These are phyloP conservation scores for Mycena sanguinolenta DNA, from an alignment of 768 basidiomycete genomes.

Conservation along the genomic window DNA sequence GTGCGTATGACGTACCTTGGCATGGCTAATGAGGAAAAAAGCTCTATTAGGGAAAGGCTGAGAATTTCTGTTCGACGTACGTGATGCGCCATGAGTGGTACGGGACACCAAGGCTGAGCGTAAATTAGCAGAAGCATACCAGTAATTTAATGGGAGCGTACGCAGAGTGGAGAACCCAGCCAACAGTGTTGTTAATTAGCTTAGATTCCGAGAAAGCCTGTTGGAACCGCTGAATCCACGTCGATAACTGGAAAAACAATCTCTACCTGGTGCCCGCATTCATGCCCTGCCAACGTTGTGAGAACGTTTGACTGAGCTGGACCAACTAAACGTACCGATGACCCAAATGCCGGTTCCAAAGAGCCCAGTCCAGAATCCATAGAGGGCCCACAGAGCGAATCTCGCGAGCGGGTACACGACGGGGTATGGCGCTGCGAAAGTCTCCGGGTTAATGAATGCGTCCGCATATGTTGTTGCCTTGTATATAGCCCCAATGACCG, in stretches of 20 bases:
- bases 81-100: conserved; percentile 98
- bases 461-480: conserved; percentile 77
- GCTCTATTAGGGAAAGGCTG: neutral
- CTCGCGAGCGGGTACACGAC: conserved; percentile 73
- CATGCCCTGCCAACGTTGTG: conserved; percentile 72
- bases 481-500: conserved; percentile 77
- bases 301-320: neutral
- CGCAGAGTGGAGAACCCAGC: conserved; percentile 92
- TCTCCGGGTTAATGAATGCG: conserved; percentile 66
- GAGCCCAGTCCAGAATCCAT: conserved; percentile 86
- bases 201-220: conserved; percentile 92
- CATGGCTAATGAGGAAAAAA: conserved; percentile 60
- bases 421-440: conserved; percentile 68
- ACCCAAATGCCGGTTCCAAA: conserved; percentile 90
- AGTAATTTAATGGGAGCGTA: conserved; percentile 50
- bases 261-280: conserved; percentile 87
- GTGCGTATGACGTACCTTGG: neutral
- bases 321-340: conserved; percentile 4
- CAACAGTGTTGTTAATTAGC: conserved; percentile 90
- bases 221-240: neutral
- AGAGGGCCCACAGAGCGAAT: conserved; percentile 81
- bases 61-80: conserved; percentile 57
- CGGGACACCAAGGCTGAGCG: conserved; percentile 86
- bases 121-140: conserved; percentile 38
- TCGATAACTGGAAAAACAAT: neutral